phyloP scores from a whole-genome alignment of 2,329 filamentous ascomycete species.

The Myriosclerotinia scirpicola region DNA sequence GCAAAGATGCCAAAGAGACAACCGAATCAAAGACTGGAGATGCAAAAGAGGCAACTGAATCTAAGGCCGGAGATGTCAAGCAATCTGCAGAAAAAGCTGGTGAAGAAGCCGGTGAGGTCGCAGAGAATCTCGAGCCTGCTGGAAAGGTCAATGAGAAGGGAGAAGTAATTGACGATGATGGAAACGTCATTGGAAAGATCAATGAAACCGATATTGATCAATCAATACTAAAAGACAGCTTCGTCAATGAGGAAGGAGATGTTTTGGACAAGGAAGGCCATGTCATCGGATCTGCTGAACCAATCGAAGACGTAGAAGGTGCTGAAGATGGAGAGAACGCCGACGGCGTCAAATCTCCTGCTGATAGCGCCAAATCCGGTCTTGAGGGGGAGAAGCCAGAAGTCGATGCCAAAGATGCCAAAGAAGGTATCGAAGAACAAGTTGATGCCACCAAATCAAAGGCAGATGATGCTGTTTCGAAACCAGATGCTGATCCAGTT shows the following conservation, averaged over 20 bases:
- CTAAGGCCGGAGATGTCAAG: neutral
- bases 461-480: conserved; percentile 10
- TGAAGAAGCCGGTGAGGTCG: neutral
- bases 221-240: conserved; percentile 48
- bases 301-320: neutral
- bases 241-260: conserved; percentile 47
- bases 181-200: conserved; percentile 55
- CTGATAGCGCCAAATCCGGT: conserved; percentile 21
- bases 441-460: neutral
- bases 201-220: conserved; percentile 58
- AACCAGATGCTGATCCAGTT: conserved; percentile 41
- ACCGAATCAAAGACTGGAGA: neutral
- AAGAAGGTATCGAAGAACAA: neutral
- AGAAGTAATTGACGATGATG: conserved; percentile 54
- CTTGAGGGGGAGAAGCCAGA: conserved; percentile 37
- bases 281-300: conserved; percentile 43
- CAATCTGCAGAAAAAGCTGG: neutral
- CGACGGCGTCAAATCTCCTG: conserved; percentile 26
- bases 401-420: conserved; percentile 32
- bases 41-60: neutral
- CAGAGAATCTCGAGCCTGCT: conserved; percentile 21
- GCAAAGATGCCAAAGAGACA: neutral
- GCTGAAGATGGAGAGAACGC: conserved; percentile 17
- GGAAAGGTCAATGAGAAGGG: conserved; percentile 48
- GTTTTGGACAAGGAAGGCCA: conserved; percentile 56